Conservation (phyloP, 257 asterid species). For the Euphrasia confusa region DNA sequence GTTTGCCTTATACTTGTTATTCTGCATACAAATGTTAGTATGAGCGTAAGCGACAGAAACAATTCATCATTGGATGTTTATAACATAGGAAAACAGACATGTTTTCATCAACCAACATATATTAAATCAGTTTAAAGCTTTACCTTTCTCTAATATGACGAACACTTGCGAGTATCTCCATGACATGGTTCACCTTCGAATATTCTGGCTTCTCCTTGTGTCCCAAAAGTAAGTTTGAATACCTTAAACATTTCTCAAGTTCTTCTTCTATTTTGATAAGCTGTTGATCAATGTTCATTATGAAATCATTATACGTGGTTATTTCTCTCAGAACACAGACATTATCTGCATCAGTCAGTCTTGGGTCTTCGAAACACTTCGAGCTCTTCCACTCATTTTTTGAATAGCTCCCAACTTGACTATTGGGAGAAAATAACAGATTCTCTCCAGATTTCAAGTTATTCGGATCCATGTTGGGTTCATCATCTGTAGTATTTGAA, state of each 20-base stretch:
- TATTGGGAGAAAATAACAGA: neutral
- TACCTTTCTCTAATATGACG: conserved; percentile 65
- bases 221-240: conserved; percentile 48
- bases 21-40: conserved; percentile 35
- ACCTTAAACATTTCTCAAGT: conserved; percentile 48
- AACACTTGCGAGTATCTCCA: conserved; percentile 54
- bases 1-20: conserved; percentile 39
- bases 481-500: conserved; percentile 27
- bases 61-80: neutral
- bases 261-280: conserved; percentile 59
- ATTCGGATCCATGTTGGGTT: conserved; percentile 25
- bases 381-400: conserved; percentile 28
- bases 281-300: conserved; percentile 53
- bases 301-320: conserved; percentile 56
- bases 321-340: conserved; percentile 29
- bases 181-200: conserved; percentile 45
- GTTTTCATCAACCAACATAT: conserved; percentile 10
- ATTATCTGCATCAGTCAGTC: conserved; percentile 25
- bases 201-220: conserved; percentile 46
- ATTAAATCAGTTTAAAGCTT: neutral
- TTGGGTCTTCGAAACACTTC: conserved; percentile 22
- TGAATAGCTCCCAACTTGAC: conserved; percentile 13
- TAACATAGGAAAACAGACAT: conserved; percentile 4
- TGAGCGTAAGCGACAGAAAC: neutral
- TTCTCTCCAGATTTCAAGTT: conserved; percentile 25